Evolutionary conservation across 371 early-diverging fungal genomes (phyloP).

Genomic region (Mucor sp.): DNA sequence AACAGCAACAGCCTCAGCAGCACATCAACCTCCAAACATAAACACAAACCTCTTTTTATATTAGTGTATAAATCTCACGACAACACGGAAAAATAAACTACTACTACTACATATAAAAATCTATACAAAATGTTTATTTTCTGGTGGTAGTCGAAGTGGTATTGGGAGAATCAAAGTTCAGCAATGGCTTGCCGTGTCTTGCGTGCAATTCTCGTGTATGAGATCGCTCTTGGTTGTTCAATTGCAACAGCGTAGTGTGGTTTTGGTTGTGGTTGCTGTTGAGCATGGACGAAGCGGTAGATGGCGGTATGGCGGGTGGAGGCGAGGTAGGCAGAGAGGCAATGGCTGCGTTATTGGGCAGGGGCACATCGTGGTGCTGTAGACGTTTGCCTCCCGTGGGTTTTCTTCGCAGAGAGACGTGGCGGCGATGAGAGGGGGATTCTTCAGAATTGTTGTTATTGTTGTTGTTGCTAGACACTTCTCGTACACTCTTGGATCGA

Average conservation of each 20-base stretch:
- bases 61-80: neutral
- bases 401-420: slow-evolving; percentile 39
- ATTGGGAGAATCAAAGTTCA: slow-evolving; percentile 33
- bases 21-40: slow-evolving; percentile 17
- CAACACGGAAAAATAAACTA: neutral
- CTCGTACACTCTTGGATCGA: slow-evolving; percentile 42
- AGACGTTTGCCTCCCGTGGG: slow-evolving; percentile 22
- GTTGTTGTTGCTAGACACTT: slow-evolving; percentile 9
- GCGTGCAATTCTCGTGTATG: slow-evolving; percentile 41
- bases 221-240: slow-evolving; percentile 39
- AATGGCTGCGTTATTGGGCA: slow-evolving; percentile 23
- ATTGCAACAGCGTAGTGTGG: slow-evolving; percentile 31
- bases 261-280: neutral
- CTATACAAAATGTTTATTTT: slow-evolving; percentile 9
- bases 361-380: slow-evolving; percentile 34
- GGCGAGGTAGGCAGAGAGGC: slow-evolving; percentile 9
- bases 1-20: slow-evolving; percentile 4
- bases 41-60: neutral
- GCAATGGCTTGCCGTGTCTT: slow-evolving; percentile 49
- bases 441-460: neutral
- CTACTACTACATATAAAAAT: neutral
- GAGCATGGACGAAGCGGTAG: neutral
- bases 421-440: slow-evolving; percentile 15
- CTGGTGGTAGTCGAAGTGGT: slow-evolving; percentile 1
- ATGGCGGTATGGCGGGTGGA: slow-evolving; percentile 2